These are phyloP conservation scores for Phanerochaete carnosa DNA, from an alignment of 768 basidiomycete species.

Conservation along the genomic window DNA sequence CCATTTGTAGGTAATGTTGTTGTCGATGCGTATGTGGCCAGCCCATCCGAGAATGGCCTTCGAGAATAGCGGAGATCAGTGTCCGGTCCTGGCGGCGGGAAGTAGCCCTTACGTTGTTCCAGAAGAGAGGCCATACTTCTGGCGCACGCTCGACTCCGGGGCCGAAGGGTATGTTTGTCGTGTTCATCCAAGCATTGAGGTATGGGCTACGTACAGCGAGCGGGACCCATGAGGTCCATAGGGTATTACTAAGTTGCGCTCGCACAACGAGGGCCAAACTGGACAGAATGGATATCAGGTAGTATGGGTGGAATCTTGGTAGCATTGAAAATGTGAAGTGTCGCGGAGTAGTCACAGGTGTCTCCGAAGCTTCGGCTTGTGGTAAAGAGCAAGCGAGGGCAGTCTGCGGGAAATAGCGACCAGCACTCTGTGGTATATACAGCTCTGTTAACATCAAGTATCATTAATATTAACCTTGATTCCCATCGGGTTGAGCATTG, in stretches of 20 bases:
- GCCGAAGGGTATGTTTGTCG: slow-evolving; percentile 25
- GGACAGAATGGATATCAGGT: background rate
- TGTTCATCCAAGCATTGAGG: slow-evolving; percentile 52
- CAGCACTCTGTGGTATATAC: no score
- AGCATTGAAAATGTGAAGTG: no score
- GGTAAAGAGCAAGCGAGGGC: no score
- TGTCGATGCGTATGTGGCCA: slow-evolving; percentile 10
- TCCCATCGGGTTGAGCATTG: no score
- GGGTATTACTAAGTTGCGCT: background rate
- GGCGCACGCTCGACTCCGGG: slow-evolving; percentile 37
- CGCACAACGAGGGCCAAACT: background rate
- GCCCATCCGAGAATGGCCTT: slow-evolving; percentile 9
- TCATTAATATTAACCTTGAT: no score
- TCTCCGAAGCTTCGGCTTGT: no score
- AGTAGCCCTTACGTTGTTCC: slow-evolving; percentile 29
- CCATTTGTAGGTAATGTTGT: slow-evolving; percentile 15
- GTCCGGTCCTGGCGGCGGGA: background rate
- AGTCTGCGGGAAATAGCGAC: no score
- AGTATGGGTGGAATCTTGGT: background rate
- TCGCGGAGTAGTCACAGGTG: no score
- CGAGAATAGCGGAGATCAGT: background rate
- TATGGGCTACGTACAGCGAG: slow-evolving; percentile 63
- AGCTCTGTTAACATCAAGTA: no score
- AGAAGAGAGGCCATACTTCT: slow-evolving; percentile 56
- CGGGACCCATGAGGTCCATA: slow-evolving; percentile 41